A percentile compares a stretch with the other conserved stretches of the same genome.
phyloP scores from a whole-genome alignment of 441 rosid species.

The Erodium texanum region DNA sequence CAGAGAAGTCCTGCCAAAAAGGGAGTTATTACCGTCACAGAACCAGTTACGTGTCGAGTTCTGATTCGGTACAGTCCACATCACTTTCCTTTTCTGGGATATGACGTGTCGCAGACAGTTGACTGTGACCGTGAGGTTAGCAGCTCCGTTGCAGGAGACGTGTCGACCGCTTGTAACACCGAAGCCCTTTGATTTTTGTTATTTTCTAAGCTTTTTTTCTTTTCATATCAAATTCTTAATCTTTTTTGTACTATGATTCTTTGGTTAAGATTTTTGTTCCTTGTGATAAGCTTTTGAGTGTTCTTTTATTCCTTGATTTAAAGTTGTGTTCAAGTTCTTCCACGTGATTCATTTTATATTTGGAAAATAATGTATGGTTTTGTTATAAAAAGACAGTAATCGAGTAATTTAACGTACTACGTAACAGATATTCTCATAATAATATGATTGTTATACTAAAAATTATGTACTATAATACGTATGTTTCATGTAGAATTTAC shows the following conservation, averaged over 20 bases:
- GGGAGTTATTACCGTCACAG: background rate
- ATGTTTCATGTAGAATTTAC: too few relatives aligned
- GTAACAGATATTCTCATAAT: too few relatives aligned
- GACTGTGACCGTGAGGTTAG: conserved; percentile 1
- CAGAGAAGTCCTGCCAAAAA: background rate
- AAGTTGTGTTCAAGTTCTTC: too few relatives aligned
- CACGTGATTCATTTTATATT: too few relatives aligned
- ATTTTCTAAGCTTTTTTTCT: background rate
- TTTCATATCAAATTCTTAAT: background rate
- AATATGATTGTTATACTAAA: too few relatives aligned
- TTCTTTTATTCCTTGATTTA: too few relatives aligned
- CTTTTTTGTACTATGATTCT: background rate
- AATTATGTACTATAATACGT: too few relatives aligned
- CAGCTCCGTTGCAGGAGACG: conserved; percentile 4
- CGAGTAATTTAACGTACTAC: too few relatives aligned
- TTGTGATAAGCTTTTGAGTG: background rate
- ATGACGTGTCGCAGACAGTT: background rate
- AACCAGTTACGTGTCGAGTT: background rate
- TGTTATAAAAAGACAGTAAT: too few relatives aligned
- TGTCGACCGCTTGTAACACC: background rate
- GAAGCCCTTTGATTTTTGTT: background rate
- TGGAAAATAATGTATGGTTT: too few relatives aligned
- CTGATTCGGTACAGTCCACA: background rate
- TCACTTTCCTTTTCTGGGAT: background rate
- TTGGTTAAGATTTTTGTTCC: background rate